These are phyloP conservation scores for Lactifluus rugatus DNA, from an alignment of 768 basidiomycete genomes.

Conservation along the genomic window DNA sequence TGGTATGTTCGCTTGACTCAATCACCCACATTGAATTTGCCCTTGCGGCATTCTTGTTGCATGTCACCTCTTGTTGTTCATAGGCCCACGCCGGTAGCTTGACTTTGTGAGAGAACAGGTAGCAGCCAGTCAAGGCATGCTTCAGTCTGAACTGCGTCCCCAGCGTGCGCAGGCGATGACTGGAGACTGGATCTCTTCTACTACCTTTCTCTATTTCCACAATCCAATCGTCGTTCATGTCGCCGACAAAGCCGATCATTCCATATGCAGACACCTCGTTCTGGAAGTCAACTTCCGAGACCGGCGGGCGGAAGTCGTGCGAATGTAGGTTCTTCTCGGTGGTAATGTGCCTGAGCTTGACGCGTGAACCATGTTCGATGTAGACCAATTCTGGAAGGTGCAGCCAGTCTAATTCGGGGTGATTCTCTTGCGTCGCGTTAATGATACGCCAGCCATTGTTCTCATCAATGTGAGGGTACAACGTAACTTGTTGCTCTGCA, in stretches of 20 bases:
- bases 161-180: constrained; percentile 65
- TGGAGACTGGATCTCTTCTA: constrained; percentile 54
- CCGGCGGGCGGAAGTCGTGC: constrained; percentile 88
- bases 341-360: constrained; percentile 71
- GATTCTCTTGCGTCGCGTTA: constrained; percentile 52
- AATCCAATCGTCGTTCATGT: constrained; percentile 88
- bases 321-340: constrained; percentile 89
- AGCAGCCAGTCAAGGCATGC: constrained; percentile 86
- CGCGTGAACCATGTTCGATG: constrained; percentile 52
- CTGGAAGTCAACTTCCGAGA: constrained; percentile 98
- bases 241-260: constrained; percentile 73
- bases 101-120: constrained; percentile 95
- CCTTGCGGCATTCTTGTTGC: constrained; percentile 92
- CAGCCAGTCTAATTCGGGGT: constrained; percentile 39
- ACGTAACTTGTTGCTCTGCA: constrained; percentile 93
- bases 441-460: constrained; percentile 89
- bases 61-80: constrained; percentile 98
- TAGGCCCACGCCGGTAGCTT: constrained; percentile 97
- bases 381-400: constrained; percentile 43
- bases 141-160: constrained; percentile 73
- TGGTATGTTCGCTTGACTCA: constrained; percentile 73
- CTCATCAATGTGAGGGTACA: constrained; percentile 97
- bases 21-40: constrained; percentile 90
- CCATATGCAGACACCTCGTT: constrained; percentile 97
- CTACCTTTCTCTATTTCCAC: constrained; percentile 74